phyloP scores from a whole-genome alignment of 192 early-diverging fungal genomes.

The Entophlyctis luteolus region DNA sequence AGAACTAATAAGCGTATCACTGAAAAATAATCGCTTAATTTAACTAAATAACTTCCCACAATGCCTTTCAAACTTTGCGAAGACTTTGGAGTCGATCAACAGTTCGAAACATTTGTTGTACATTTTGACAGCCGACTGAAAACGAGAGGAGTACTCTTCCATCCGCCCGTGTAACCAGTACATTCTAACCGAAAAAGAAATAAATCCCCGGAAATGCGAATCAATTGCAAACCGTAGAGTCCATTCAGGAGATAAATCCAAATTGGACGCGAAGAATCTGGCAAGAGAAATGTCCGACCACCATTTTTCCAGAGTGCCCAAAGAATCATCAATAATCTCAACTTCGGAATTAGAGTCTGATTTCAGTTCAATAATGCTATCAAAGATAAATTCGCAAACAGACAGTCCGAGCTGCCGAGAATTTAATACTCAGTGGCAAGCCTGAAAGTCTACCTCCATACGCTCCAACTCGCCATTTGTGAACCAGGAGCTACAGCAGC shows the following conservation, averaged over 20 bases:
- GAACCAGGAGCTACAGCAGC: no score
- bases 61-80: not conserved
- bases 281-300: constrained; percentile 1
- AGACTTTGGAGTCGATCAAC: not conserved
- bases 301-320: constrained; percentile 3
- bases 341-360: not conserved
- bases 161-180: constrained; percentile 2
- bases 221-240: no score
- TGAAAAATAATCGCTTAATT: not conserved
- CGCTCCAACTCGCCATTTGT: not conserved
- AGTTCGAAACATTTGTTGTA: constrained; percentile 1
- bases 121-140: not conserved
- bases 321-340: not conserved
- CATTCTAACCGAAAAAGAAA: not conserved
- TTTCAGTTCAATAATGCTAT: not conserved
- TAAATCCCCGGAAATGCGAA: not conserved
- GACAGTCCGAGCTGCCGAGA: not conserved
- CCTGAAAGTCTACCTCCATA: not conserved
- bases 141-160: not conserved
- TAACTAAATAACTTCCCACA: not conserved
- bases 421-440: not conserved
- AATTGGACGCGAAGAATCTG: no score
- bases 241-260: no score
- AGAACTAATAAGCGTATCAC: not conserved
- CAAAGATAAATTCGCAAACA: constrained; percentile 17